Evolutionary conservation across 257 asterid species (phyloP), one percentile per base, ranked within the genome.

Genomic region (Lycium barbarum): DNA sequence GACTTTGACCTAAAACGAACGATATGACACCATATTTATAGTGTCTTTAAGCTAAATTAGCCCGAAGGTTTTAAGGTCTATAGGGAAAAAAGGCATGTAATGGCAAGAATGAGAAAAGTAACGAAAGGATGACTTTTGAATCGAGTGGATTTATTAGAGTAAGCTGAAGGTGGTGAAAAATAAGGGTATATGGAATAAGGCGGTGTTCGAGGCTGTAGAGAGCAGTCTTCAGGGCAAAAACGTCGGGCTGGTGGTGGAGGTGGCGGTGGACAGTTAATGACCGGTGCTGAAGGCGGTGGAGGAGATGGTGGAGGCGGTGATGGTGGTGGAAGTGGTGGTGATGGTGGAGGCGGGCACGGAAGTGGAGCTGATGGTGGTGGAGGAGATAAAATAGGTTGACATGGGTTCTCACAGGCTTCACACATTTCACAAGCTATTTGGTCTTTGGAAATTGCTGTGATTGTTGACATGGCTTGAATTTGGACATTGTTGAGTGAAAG

Each of bases 351-450:
- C 2, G 82, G 82, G 47, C 65, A 76, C 1, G 54, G 15, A 49
- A 73, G n/a, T 0, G 82, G 63, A 51, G 62, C 47, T 38, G 26
- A 26, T 5, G 94, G 93, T 6, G 92, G 93, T 0, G 97, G 94
- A 0, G 97, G 94, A 65, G 93, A 87, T 13, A 45, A 65, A 76
- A 88, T 63, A 2, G 98, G 98, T 33, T 92, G 97, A 15, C 98
- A 92, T 1, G 98, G 98, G 33, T 93, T 92, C 36, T 91, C 93
- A 80, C 98, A 93, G 10, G 92, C 76, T 1, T 93, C 82, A 87
- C 98, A 95, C 93, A 90, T 89, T 86, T 90, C 81, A 90, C 98
- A 93, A 88, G 93, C 45, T 0, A 91, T 86, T 82, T 92, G 96
- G 81, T 91, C 94, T 80, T 86, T 93, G 53, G 89, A 35, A 83